Percentiles rank a stretch among this genome's conserved stretches.
phyloP scores from a whole-genome alignment of 2,329 filamentous ascomycete genomes.

The Lasiodiplodia hormozganensis region DNA sequence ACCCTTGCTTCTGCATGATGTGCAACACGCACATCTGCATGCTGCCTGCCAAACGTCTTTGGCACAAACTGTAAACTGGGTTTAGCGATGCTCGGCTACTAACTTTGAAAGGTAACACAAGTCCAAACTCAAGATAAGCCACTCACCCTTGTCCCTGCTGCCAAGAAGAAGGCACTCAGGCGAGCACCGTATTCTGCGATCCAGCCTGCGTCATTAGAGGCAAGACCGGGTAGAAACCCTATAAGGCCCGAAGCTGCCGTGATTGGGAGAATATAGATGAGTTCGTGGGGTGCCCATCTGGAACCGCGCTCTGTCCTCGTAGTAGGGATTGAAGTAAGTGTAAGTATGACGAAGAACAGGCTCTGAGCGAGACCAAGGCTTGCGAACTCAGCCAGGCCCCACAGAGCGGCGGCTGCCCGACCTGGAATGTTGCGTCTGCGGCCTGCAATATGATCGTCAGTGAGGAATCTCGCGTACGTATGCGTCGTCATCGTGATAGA shows the following conservation, averaged over 20 bases:
- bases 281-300: constrained; percentile 43
- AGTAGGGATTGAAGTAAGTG: constrained; percentile 61
- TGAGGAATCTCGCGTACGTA: background rate
- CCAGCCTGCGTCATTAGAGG: constrained; percentile 35
- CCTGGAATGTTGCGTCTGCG: constrained; percentile 63
- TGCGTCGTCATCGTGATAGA: constrained; percentile 4
- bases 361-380: constrained; percentile 68
- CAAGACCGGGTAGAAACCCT: constrained; percentile 44
- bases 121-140: background rate
- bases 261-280: constrained; percentile 49
- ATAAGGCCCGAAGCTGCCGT: constrained; percentile 55
- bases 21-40: constrained; percentile 48
- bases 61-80: constrained; percentile 49
- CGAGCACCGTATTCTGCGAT: constrained; percentile 35
- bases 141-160: constrained; percentile 43
- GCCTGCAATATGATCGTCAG: constrained; percentile 39
- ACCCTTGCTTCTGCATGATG: constrained; percentile 49
- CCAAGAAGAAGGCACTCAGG: constrained; percentile 43
- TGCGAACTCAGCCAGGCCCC: constrained; percentile 65
- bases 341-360: constrained; percentile 66
- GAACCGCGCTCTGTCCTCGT: constrained; percentile 38
- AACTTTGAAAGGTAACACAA: background rate
- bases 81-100: constrained; percentile 15
- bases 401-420: constrained; percentile 59
- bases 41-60: constrained; percentile 55